Evolutionary conservation across 2,329 filamentous ascomycete species (phyloP).

Genomic region (Bipolaris cookei): DNA sequence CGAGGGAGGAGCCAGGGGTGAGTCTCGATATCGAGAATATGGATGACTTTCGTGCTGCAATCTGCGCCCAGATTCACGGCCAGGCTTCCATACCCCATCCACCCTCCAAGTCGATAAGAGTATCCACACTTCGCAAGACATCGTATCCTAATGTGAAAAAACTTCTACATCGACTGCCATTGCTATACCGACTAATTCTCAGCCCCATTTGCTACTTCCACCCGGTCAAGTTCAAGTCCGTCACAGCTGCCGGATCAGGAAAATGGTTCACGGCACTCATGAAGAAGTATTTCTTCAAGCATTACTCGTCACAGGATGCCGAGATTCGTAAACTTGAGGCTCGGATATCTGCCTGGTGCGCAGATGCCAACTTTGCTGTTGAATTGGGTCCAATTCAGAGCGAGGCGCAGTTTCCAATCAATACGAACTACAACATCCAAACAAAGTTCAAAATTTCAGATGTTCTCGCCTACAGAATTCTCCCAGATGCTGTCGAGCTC

Average conservation of each 20-base stretch:
- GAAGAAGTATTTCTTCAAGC: constrained; percentile 58
- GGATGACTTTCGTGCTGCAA: constrained; percentile 55
- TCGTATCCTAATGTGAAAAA: constrained; percentile 50
- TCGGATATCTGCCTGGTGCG: constrained; percentile 58
- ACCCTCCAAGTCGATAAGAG: constrained; percentile 56
- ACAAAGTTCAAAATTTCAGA: constrained; percentile 55
- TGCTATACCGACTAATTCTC: constrained; percentile 57
- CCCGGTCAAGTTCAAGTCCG: constrained; percentile 57
- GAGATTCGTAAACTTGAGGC: constrained; percentile 56
- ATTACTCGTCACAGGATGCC: constrained; percentile 53
- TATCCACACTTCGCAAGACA: constrained; percentile 57
- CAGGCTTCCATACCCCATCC: constrained; percentile 59
- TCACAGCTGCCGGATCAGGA: constrained; percentile 59
- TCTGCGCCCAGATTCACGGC: constrained; percentile 57
- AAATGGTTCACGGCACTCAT: constrained; percentile 58
- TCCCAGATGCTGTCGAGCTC: constrained; percentile 52
- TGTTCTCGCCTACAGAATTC: constrained; percentile 58
- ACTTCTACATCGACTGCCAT: constrained; percentile 59
- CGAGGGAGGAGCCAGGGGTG: constrained; percentile 11
- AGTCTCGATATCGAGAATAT: constrained; percentile 49
- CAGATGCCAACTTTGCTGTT: constrained; percentile 61
- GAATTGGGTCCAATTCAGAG: constrained; percentile 55
- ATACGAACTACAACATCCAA: constrained; percentile 57
- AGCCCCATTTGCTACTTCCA: constrained; percentile 61
- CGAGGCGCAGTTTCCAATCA: constrained; percentile 57